Percentiles rank a stretch among this genome's conserved stretches.
These are phyloP conservation scores for Xerocomus brunneocitrinus DNA, from an alignment of 768 basidiomycete genomes.

Conservation along the genomic window DNA sequence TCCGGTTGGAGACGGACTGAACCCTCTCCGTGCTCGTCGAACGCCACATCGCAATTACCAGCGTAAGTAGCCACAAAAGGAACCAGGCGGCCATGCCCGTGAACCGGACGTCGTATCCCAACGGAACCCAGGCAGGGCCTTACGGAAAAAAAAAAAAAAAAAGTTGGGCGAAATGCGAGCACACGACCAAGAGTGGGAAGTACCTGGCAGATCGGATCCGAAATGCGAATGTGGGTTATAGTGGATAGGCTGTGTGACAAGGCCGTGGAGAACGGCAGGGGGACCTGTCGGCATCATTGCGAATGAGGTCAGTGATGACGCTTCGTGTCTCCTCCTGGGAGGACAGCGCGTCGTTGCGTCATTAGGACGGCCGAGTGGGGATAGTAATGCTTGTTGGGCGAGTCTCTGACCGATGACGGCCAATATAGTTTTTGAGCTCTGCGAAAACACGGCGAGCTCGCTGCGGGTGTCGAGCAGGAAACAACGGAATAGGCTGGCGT, in stretches of 20 bases:
- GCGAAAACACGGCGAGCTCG: slow-evolving; percentile 1
- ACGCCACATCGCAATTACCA: not conserved
- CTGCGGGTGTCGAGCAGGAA: slow-evolving; percentile 3
- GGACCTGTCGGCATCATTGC: not conserved
- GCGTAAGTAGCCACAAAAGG: slow-evolving; percentile 1
- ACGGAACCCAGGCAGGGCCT: not conserved
- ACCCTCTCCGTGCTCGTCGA: not conserved
- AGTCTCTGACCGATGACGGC: not conserved
- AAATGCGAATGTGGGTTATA: not conserved
- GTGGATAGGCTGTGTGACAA: not conserved
- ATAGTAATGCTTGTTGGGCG: not conserved
- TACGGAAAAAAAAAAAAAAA: not conserved
- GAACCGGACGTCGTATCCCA: not conserved
- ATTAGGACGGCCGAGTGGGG: not conserved
- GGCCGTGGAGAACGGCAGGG: not conserved
- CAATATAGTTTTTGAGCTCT: not conserved
- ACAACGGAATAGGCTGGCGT: slow-evolving; percentile 12
- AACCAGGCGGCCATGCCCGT: not conserved
- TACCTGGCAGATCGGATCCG: slow-evolving; percentile 3
- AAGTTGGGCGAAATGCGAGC: not conserved
- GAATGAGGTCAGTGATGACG: not conserved
- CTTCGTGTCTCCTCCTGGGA: slow-evolving; percentile 9
- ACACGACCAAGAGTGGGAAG: not conserved
- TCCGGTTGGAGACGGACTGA: not conserved
- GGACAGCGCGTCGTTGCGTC: slow-evolving; percentile 4